Evolutionary conservation across 345 rosid species (phyloP).

Genomic region (Pistacia integerrima): DNA sequence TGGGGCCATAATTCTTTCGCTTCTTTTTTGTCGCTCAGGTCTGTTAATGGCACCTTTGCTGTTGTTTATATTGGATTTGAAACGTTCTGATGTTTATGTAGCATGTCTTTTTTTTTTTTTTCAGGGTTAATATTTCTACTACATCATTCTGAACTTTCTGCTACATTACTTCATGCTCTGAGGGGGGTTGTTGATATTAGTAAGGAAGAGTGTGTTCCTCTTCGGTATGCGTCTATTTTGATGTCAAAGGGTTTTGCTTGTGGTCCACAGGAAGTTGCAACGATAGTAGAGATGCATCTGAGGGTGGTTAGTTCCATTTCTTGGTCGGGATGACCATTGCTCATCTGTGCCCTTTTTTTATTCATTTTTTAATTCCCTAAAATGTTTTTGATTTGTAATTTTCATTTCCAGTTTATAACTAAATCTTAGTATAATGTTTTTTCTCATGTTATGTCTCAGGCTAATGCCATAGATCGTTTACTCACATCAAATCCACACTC

Average conservation of each 20-base stretch:
- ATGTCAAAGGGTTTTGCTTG: slow-evolving; percentile 91
- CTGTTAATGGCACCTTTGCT: slow-evolving; percentile 16
- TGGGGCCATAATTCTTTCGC: slow-evolving; percentile 78
- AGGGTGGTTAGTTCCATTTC: slow-evolving; percentile 79
- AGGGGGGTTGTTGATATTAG: slow-evolving; percentile 56
- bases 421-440: background rate
- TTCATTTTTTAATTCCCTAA: background rate
- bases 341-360: background rate
- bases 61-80: background rate
- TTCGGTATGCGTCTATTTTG: slow-evolving; percentile 79
- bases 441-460: slow-evolving; percentile 44
- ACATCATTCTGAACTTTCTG: slow-evolving; percentile 72
- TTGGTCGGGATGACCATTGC: slow-evolving; percentile 6
- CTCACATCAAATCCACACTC: slow-evolving; percentile 71
- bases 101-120: slow-evolving; percentile 16
- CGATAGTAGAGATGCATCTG: slow-evolving; percentile 85
- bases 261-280: slow-evolving; percentile 75
- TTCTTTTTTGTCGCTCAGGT: slow-evolving; percentile 88
- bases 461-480: slow-evolving; percentile 82
- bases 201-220: slow-evolving; percentile 89
- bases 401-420: slow-evolving; percentile 13
- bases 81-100: slow-evolving; percentile 18
- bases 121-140: slow-evolving; percentile 85
- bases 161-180: slow-evolving; percentile 66
- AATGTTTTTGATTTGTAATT: background rate